A percentile compares a stretch with the other conserved stretches of the same genome.
These are phyloP conservation scores for Aspergillus homomorphus DNA, from an alignment of 495 filamentous ascomycete species.

Conservation along the genomic window DNA sequence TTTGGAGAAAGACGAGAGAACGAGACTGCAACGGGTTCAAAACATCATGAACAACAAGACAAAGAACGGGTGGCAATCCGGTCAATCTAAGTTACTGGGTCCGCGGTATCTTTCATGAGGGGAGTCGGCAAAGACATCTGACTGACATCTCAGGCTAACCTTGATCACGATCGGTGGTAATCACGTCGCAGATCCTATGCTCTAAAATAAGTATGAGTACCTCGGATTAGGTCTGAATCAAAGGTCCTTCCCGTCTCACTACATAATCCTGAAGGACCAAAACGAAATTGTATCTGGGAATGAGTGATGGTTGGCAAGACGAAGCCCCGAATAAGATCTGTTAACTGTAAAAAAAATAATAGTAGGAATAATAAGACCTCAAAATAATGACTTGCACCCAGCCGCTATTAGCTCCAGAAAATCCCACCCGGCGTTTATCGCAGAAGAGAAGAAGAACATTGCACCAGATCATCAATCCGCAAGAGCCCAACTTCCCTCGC, in stretches of 20 bases:
- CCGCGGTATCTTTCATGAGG: too few species aligned
- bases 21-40: background rate
- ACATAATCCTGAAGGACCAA: background rate
- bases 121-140: background rate
- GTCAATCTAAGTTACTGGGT: background rate
- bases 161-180: background rate
- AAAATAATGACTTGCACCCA: slow-evolving; percentile 18
- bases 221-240: background rate
- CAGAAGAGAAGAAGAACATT: background rate
- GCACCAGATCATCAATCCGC: background rate
- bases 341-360: too few species aligned
- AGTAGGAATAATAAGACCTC: too few species aligned
- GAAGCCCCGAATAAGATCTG: too few species aligned
- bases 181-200: background rate
- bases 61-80: background rate
- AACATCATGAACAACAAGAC: background rate
- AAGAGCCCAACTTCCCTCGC: background rate
- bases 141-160: background rate
- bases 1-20: background rate
- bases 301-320: too few species aligned
- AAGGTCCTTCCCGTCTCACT: background rate
- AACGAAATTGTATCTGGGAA: background rate
- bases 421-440: slow-evolving; percentile 4
- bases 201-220: background rate
- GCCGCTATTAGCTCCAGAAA: slow-evolving; percentile 18